Evolutionary conservation across 2,329 filamentous ascomycete species (phyloP).

Genomic region (Venturiaceae sp.): DNA sequence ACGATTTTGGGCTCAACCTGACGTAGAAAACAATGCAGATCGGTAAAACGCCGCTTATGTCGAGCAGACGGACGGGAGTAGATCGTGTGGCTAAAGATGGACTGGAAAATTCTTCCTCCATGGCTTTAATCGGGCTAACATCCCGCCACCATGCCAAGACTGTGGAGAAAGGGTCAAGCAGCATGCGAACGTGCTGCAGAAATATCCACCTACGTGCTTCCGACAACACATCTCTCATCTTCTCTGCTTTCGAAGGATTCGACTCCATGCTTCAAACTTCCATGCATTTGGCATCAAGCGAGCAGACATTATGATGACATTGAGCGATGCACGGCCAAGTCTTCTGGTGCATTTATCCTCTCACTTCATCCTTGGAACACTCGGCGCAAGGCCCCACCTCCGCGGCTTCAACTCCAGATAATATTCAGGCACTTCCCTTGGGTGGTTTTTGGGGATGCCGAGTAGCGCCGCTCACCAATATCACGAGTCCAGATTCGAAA

Average conservation of each 20-base stretch:
- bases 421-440: neutral
- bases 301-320: neutral
- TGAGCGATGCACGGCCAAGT: neutral
- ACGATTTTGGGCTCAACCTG: neutral
- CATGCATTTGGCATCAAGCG: neutral
- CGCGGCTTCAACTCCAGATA: neutral
- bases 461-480: neutral
- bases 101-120: neutral
- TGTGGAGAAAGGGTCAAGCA: neutral
- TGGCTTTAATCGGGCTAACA: neutral
- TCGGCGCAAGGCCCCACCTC: neutral
- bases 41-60: neutral
- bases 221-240: neutral
- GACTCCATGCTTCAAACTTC: neutral
- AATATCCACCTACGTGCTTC: neutral
- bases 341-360: neutral
- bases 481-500: neutral
- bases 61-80: neutral
- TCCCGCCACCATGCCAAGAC: neutral
- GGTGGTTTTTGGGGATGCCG: no score
- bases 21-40: neutral
- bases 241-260: neutral
- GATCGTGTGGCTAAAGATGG: neutral
- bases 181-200: neutral
- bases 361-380: neutral